These are phyloP conservation scores for Hura crepitans DNA, from an alignment of 441 rosid species.

Conservation along the genomic window DNA sequence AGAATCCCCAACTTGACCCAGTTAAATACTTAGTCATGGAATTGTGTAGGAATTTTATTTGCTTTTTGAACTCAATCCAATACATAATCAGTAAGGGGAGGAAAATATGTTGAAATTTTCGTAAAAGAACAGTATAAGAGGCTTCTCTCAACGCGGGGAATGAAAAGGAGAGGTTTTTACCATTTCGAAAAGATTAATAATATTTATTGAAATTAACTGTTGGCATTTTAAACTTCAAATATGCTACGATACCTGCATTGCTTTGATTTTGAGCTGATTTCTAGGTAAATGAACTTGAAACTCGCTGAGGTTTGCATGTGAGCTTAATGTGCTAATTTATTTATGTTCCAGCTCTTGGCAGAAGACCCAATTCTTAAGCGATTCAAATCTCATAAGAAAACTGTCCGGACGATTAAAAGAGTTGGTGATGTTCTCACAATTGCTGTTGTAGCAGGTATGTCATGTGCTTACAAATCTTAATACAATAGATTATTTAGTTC, in stretches of 20 bases:
- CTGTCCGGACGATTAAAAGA: constrained; percentile 49
- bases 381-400: constrained; percentile 71
- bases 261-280: background rate
- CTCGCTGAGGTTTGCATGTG: background rate
- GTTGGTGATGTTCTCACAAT: constrained; percentile 73
- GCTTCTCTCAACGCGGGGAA: background rate
- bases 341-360: constrained; percentile 61
- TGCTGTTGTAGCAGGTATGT: constrained; percentile 72
- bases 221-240: background rate
- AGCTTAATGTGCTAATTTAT: background rate
- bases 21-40: background rate
- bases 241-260: background rate
- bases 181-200: background rate
- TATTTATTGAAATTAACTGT: background rate
- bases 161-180: background rate
- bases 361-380: constrained; percentile 60
- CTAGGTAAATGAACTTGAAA: background rate
- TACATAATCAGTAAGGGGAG: background rate
- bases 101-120: background rate
- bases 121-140: background rate
- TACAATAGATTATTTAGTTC: constrained; percentile 2
- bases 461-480: constrained; percentile 5
- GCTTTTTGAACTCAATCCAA: background rate
- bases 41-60: background rate
- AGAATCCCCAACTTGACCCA: background rate